phyloP scores from a whole-genome alignment of 1,139 yeast species.

The Suhomyces terraborum region DNA sequence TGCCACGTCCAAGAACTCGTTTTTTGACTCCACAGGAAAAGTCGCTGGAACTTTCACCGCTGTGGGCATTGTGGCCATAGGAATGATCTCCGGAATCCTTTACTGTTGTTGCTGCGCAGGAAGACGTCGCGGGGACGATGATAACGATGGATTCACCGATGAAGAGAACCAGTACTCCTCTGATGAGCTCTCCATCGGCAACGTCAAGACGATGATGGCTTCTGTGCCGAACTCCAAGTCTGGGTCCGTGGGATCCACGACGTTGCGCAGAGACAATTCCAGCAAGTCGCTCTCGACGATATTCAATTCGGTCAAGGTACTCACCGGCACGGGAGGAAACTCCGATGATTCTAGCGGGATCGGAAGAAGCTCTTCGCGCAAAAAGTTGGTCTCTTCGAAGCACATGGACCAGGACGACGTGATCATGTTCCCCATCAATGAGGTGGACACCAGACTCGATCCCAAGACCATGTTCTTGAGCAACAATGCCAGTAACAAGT shows the following conservation, averaged over 20 bases:
- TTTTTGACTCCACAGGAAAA: conserved; percentile 60
- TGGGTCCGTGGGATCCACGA: conserved; percentile 19
- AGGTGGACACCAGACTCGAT: conserved; percentile 70
- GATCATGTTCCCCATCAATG: conserved; percentile 44
- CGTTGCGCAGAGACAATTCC: conserved; percentile 38
- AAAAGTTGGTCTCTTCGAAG: conserved; percentile 26
- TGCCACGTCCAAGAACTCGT: conserved; percentile 25
- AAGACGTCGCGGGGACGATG: conserved; percentile 20
- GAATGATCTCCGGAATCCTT: conserved; percentile 35
- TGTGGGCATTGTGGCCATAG: conserved; percentile 58
- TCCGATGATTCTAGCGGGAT: conserved; percentile 18
- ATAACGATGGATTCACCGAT: conserved; percentile 36
- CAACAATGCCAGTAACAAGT: conserved; percentile 56
- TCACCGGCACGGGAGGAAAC: conserved; percentile 17
- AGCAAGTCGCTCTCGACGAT: conserved; percentile 38
- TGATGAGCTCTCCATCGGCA: conserved; percentile 31
- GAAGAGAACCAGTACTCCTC: conserved; percentile 42
- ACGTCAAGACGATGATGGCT: conserved; percentile 24
- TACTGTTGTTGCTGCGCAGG: conserved; percentile 43
- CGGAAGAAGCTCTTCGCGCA: conserved; percentile 36
- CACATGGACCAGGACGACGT: conserved; percentile 15
- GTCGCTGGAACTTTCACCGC: conserved; percentile 77
- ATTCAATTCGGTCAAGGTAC: conserved; percentile 26
- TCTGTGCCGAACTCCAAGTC: conserved; percentile 17
- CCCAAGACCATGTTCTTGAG: conserved; percentile 61